These are phyloP conservation scores for Dothistroma pini DNA, from an alignment of 2,329 filamentous ascomycete species.

Conservation along the genomic window DNA sequence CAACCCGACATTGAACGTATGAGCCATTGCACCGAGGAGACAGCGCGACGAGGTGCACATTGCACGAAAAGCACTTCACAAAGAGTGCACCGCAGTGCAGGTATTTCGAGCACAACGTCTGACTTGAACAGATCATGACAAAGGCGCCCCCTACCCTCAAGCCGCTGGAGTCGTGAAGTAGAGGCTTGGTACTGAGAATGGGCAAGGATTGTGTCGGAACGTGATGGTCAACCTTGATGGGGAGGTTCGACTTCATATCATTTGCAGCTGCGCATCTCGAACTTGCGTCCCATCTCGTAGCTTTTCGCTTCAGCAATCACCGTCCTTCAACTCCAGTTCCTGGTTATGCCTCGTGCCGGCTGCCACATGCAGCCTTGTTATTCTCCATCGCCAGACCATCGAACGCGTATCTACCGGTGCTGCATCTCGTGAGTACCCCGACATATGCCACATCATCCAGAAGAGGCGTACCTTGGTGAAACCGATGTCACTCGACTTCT, in stretches of 20 bases:
- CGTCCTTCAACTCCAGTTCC: conserved; percentile 22
- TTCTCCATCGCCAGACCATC: conserved; percentile 12
- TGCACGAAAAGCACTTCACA: background rate
- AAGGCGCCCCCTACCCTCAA: background rate
- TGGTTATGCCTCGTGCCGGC: conserved; percentile 18
- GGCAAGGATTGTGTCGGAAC: background rate
- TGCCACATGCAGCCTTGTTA: conserved; percentile 9
- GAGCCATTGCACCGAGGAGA: too few relatives aligned
- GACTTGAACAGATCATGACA: background rate
- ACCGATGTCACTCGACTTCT: conserved; percentile 65
- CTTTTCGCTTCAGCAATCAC: conserved; percentile 12
- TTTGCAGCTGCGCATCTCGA: conserved; percentile 17
- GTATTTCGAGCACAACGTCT: background rate
- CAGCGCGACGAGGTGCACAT: too few relatives aligned
- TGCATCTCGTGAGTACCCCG: conserved; percentile 19
- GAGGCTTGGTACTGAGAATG: background rate
- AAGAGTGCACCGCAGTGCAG: background rate
- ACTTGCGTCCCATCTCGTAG: conserved; percentile 7
- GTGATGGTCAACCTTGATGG: conserved; percentile 2
- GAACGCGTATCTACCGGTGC: conserved; percentile 34
- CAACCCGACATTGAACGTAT: too few relatives aligned
- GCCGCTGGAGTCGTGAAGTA: background rate
- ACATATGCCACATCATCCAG: background rate
- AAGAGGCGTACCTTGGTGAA: conserved; percentile 58
- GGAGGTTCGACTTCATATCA: conserved; percentile 10